Evolutionary conservation across 345 rosid genomes (phyloP), one percentile per base, ranked within the genome.

Genomic region (Eucalyptus globulus): DNA sequence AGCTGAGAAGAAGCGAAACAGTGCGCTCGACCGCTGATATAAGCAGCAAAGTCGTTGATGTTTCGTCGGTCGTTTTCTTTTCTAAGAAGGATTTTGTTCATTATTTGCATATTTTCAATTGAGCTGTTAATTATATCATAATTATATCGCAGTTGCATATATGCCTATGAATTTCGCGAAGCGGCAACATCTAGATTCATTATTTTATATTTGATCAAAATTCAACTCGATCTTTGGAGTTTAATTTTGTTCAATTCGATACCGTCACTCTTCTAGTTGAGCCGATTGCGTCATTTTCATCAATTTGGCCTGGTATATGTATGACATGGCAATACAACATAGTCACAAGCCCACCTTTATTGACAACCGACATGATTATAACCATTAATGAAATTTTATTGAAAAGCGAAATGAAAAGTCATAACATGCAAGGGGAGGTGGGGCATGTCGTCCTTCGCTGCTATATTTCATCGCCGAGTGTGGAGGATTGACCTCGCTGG

Each of bases 281-380:
- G 14, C 3, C 0, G 5, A 76, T 37, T 65, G 2, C 6, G 0
- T 65, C 1, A 0, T 65, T 65, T 31, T 65, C 21, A 65, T 65
- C 5, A 65, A 65, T n/a, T n/a, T 65, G 21, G 11, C 17, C 1
- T 0, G 2, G 1, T n/a, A 7, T 1, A n/a, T n/a, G n/a, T n/a
- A 65, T n/a, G 37, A n/a, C 37, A 14, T 29, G 37, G 37, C 19
- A 14, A 65, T n/a, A 0, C 21, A 14, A 13, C 7, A 6, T 7
- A n/a, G 37, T 65, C 3, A 0, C 17, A 6, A 14, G 37, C 37
- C 3, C 17, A 29, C 37, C 10, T 65, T 65, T n/a, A 15, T 2
- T 1, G 37, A n/a, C 1, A 14, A 0, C 5, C 0, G 3, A 7
- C 0, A 1, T 1, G 1, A 0, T n/a, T 7, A 7, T n/a, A 8